Conservation (phyloP, 352 stramenopile species). For the Globisporangium radiosum region DNA sequence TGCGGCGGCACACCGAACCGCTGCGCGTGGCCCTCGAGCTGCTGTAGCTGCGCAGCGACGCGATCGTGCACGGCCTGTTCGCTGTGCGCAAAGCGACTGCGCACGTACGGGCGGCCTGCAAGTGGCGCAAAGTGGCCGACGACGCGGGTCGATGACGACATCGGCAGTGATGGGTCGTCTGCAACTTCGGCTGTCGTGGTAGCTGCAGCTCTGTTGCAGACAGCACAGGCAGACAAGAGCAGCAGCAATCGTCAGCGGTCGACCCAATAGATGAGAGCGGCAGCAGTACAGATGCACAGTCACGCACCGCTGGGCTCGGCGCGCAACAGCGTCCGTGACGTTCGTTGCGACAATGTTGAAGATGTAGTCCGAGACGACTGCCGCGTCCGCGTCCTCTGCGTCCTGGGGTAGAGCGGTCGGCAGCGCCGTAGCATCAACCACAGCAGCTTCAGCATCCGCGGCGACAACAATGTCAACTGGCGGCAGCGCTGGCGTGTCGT, state of each 20-base stretch:
- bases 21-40: constrained; percentile 33
- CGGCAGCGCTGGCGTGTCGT: no score
- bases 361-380: constrained; percentile 6
- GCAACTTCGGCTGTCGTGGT: not conserved
- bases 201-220: not conserved
- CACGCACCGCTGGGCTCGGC: constrained; percentile 31
- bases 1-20: constrained; percentile 44
- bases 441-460: no score
- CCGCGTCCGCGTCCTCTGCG: not conserved
- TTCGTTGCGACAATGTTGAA: constrained; percentile 10
- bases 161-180: no score
- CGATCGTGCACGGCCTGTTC: constrained; percentile 33
- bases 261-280: not conserved
- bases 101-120: constrained; percentile 32
- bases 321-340: constrained; percentile 16
- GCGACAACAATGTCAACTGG: no score
- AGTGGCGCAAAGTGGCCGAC: constrained; percentile 31
- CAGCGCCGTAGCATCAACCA: no score
- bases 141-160: not conserved
- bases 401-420: no score
- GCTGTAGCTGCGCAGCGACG: constrained; percentile 26
- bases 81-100: constrained; percentile 40
- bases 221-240: not conserved
- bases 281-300: no score
- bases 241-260: not conserved